Percentiles rank a stretch among this genome's conserved stretches.
Evolutionary conservation across 495 filamentous ascomycete genomes (phyloP).

Genomic region (Penicillium maclennaniae): DNA sequence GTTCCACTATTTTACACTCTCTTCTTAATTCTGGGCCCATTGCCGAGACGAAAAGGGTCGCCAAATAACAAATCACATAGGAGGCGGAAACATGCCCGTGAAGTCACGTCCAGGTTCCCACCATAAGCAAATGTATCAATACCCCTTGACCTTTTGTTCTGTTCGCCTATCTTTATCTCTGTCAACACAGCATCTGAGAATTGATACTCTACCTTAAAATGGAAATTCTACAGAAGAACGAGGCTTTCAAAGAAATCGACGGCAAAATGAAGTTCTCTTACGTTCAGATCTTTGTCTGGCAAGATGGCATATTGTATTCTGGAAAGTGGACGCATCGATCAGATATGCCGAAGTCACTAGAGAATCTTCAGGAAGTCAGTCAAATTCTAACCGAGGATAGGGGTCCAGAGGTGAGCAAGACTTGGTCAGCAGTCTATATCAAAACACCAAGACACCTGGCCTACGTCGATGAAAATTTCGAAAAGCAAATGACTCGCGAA

Average conservation of each 20-base stretch:
- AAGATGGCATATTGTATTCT: constrained; percentile 20
- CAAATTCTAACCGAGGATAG: constrained; percentile 18
- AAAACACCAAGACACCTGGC: constrained; percentile 27
- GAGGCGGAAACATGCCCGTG: too few relatives aligned
- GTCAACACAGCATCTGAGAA: too few relatives aligned
- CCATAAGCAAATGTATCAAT: too few relatives aligned
- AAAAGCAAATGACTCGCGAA: constrained; percentile 21
- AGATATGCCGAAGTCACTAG: constrained; percentile 10
- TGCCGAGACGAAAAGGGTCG: too few relatives aligned
- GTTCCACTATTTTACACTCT: too few relatives aligned
- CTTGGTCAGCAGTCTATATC: constrained; percentile 21
- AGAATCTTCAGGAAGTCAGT: constrained; percentile 19
- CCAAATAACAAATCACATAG: too few relatives aligned
- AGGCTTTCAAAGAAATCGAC: constrained; percentile 20
- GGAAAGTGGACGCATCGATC: constrained; percentile 22
- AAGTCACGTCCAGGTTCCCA: too few relatives aligned
- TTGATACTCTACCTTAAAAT: too few relatives aligned
- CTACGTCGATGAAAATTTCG: constrained; percentile 15
- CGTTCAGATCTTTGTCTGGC: constrained; percentile 16
- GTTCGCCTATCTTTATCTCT: too few relatives aligned
- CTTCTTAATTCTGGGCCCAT: too few relatives aligned
- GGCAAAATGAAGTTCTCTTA: constrained; percentile 22
- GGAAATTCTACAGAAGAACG: constrained; percentile 18
- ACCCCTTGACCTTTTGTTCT: too few relatives aligned
- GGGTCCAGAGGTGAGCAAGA: constrained; percentile 10